Percentiles rank a stretch among this genome's conserved stretches.
These are phyloP conservation scores for Cutaneotrichosporon dermatis DNA, from an alignment of 1,284 basidiomycete genomes.

Conservation along the genomic window DNA sequence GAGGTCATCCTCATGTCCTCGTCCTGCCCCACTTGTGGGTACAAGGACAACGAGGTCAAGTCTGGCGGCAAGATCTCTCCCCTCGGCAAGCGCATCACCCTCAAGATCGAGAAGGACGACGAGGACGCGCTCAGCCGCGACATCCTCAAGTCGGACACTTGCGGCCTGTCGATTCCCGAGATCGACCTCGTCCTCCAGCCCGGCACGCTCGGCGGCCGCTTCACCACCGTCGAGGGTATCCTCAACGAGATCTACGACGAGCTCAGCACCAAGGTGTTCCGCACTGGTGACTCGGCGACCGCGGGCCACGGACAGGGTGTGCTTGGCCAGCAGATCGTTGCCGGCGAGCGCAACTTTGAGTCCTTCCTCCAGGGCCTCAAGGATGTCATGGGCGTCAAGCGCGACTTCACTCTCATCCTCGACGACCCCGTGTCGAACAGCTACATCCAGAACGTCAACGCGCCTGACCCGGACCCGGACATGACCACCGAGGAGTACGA, in stretches of 20 bases:
- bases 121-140: conserved; percentile 90
- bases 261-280: conserved; percentile 83
- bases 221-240: conserved; percentile 95
- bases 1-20: conserved; percentile 99
- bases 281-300: conserved; percentile 49
- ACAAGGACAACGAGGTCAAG: conserved; percentile 97
- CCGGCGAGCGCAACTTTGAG: conserved; percentile 61
- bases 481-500: conserved; percentile 82
- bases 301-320: conserved; percentile 36
- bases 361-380: conserved; percentile 76
- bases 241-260: conserved; percentile 94
- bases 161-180: conserved; percentile 86
- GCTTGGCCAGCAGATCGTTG: conserved; percentile 38
- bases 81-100: conserved; percentile 77
- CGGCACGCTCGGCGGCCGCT: conserved; percentile 95
- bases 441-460: conserved; percentile 92
- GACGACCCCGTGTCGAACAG: conserved; percentile 96
- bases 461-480: conserved; percentile 85
- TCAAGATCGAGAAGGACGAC: conserved; percentile 75
- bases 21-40: conserved; percentile 91
- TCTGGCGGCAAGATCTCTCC: conserved; percentile 82
- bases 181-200: conserved; percentile 88
- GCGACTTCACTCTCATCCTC: conserved; percentile 83
- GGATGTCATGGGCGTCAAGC: conserved; percentile 68
- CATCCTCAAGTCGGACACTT: conserved; percentile 92